Percentiles rank a stretch among this genome's conserved stretches.
These are phyloP conservation scores for Hibiscus syriacus DNA, from an alignment of 345 rosid genomes.

Conservation along the genomic window DNA sequence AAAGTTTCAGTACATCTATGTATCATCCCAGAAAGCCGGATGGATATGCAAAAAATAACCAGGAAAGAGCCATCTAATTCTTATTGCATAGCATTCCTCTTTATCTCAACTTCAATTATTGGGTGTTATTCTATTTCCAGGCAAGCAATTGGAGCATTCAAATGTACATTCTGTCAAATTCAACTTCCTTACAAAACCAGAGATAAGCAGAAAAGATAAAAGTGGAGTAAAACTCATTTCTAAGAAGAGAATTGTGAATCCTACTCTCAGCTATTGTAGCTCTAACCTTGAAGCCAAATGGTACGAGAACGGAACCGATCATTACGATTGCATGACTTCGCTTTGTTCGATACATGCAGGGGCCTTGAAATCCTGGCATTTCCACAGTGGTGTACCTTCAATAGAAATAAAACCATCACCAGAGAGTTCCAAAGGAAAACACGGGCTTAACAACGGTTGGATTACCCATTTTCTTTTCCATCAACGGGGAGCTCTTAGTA, in stretches of 20 bases:
- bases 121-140: conserved; percentile 11
- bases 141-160: conserved; percentile 30
- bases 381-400: conserved; percentile 45
- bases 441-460: conserved; percentile 25
- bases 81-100: conserved; percentile 14
- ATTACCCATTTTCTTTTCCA: conserved; percentile 34
- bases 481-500: conserved; percentile 28
- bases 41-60: conserved; percentile 3
- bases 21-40: background rate
- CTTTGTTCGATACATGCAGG: conserved; percentile 56
- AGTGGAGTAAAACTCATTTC: conserved; percentile 23
- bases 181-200: conserved; percentile 47
- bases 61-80: conserved; percentile 5
- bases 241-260: conserved; percentile 27
- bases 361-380: conserved; percentile 67
- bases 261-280: conserved; percentile 34
- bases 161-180: conserved; percentile 32
- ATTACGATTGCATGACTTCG: conserved; percentile 55
- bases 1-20: background rate
- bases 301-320: conserved; percentile 7
- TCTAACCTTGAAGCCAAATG: conserved; percentile 17
- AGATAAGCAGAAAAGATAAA: conserved; percentile 35
- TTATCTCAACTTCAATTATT: conserved; percentile 13
- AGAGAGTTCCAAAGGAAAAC: conserved; percentile 37
- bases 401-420: conserved; percentile 36